These are phyloP conservation scores for Dactylorhiza incarnata DNA, from an alignment of 106 monocot species.

Conservation along the genomic window DNA sequence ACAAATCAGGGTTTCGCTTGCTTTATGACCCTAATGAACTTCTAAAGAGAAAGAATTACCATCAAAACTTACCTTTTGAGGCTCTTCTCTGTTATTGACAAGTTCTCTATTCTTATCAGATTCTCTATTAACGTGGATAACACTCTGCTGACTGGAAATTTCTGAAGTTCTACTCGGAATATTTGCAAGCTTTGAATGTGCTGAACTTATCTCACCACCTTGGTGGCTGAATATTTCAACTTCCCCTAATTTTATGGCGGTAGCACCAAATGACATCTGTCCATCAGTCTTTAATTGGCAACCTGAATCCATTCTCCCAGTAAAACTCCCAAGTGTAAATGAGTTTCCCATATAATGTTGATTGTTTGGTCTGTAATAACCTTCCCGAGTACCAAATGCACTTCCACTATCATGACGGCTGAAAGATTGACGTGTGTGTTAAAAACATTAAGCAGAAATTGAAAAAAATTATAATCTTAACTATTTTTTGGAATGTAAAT, in stretches of 20 bases:
- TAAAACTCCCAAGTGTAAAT: constrained; percentile 4
- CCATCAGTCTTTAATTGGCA: background rate
- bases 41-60: background rate
- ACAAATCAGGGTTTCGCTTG: background rate
- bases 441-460: background rate
- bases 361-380: background rate
- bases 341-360: constrained; percentile 14
- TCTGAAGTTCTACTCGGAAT: background rate
- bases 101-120: background rate
- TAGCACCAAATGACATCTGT: background rate
- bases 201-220: background rate
- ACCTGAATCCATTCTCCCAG: background rate
- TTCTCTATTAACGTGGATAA: background rate
- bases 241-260: constrained; percentile 3
- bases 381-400: constrained; percentile 3
- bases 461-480: background rate
- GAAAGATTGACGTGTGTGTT: background rate
- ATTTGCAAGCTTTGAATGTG: background rate
- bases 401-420: constrained; percentile 11
- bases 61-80: background rate
- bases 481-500: background rate
- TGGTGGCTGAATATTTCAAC: background rate
- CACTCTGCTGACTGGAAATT: constrained; percentile 8
- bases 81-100: background rate
- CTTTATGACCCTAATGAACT: background rate